These are phyloP conservation scores for Ammopiptanthus mongolicus DNA, from an alignment of 306 rosid species.

Conservation along the genomic window DNA sequence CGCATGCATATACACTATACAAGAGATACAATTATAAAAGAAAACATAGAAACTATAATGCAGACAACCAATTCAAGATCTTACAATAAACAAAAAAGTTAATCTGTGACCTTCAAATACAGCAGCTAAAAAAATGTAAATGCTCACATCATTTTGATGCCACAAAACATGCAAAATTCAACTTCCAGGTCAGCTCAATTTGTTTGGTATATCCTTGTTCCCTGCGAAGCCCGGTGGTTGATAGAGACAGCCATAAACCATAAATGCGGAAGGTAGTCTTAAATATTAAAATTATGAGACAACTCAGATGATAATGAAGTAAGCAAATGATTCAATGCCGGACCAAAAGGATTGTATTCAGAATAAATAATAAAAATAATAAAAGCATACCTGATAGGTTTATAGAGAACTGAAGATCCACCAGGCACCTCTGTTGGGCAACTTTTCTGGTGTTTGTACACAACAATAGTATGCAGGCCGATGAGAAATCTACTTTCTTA, in stretches of 20 bases:
- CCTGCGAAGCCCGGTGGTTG: not conserved
- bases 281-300: constrained; percentile 19
- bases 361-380: not conserved
- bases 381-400: not conserved
- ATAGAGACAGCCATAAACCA: constrained; percentile 19
- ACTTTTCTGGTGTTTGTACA: not conserved
- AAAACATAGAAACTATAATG: not conserved
- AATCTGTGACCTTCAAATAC: constrained; percentile 7
- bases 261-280: not conserved
- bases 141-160: not conserved
- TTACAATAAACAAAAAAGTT: not conserved
- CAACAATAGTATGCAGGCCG: not conserved
- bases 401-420: not conserved
- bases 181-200: constrained; percentile 23
- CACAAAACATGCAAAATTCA: constrained; percentile 10
- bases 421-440: not conserved
- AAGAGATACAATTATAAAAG: not conserved
- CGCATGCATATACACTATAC: not conserved
- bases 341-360: constrained; percentile 1
- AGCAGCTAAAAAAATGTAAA: not conserved
- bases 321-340: constrained; percentile 14
- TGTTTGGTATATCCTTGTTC: not conserved
- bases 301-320: constrained; percentile 37
- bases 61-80: not conserved
- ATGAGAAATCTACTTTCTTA: not conserved